Evolutionary conservation across 2,329 filamentous ascomycete species (phyloP), one percentile per base, ranked within the genome.

Genomic region (Penicillium sp.): DNA sequence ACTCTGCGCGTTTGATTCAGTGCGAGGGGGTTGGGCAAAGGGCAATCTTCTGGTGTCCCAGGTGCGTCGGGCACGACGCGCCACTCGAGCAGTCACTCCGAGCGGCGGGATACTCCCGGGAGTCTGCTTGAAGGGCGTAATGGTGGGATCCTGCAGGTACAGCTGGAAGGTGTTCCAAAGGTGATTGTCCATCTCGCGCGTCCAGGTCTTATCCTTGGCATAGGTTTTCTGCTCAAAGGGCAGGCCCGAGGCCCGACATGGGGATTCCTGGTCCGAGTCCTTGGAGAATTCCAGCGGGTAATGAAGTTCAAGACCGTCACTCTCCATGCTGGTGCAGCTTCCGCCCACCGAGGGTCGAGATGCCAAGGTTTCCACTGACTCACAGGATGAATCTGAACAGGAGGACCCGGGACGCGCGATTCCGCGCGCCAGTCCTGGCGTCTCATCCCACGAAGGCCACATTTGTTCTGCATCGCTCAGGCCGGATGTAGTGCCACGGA

Each of bases 41-140:
- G 66, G 56, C 41, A 58, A 55, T 34, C 71, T 70, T 27, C 71
- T 68, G 39, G 71, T 72, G 55, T 76, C 74, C 82, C 82, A 85
- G 3, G 76, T 81, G 59, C 75, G 77, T 61, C 77, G 79, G 29
- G 82, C 82, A 62, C 80, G 76, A 43, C 80, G 74, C 4, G 81
- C 79, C 33, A 85, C 81, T 48, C 80, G 77, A 57, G 81, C 76
- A 54, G 81, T 84, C 26, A 84, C 79, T 13, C 82, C 82, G 44
- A 84, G 75, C 9, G 82, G 82, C 34, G 82, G 82, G 32, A 79
- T 74, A 38, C 78, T 81, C 42, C 82, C 81, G 2, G 81, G 82
- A 1, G 83, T 73, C 68, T 80, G 82, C 60, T 84, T 84, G 73
- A 84, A 84, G 0, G 82, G 82, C 1, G 82, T 85, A 41, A 84